Evolutionary conservation across 192 early-diverging fungal species (phyloP), one percentile per base, ranked within the genome.

Genomic region (Helicostylum pulchrum): DNA sequence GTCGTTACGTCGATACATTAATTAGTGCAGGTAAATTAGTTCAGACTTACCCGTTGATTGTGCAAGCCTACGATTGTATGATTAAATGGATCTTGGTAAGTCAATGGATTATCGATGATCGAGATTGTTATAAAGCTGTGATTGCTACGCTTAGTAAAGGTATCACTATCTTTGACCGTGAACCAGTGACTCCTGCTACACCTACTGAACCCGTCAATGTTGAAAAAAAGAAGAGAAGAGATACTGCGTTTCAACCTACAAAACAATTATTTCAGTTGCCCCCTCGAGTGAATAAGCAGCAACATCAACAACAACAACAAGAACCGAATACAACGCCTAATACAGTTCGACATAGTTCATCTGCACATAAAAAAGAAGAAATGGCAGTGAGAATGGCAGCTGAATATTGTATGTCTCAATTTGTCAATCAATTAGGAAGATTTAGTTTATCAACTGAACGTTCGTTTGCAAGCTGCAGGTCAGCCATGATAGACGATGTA

Each of bases 101-200:
- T 8, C 77, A 89, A 36, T 93, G 91, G 91, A 91, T 94, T 43
- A 72, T 84, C 2, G 80, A 84, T 54, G 91, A 94, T 54, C 80
- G 73, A 48, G 85, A 88, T 42, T 89, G 85, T 53, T 79, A 85
- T 39, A 73, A 77, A 23, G 81, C 80, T 10, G 87, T 93, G 0
- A 82, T 93, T 42, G 69, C 78, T 9, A 87, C 88, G 3, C 78
- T 93, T 31, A 81, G 84, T 62, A 81, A 78, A 34, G 92, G 91
- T 4, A 86, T 92, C 20, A 76, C 82, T 14, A 71, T 93, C 15
- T 64, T 84, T 17, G 87, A 86, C 48, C 67, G 80, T 19, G 77
- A 57, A 20, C 8, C 55, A 42, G n/a, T 20, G 7, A 20, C 55
- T 42, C 9, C 54, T 20, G 17, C 34, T 23, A 9, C 21, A 52